phyloP scores from a whole-genome alignment of 2,329 filamentous ascomycete species.

The Beauveria bassiana region DNA sequence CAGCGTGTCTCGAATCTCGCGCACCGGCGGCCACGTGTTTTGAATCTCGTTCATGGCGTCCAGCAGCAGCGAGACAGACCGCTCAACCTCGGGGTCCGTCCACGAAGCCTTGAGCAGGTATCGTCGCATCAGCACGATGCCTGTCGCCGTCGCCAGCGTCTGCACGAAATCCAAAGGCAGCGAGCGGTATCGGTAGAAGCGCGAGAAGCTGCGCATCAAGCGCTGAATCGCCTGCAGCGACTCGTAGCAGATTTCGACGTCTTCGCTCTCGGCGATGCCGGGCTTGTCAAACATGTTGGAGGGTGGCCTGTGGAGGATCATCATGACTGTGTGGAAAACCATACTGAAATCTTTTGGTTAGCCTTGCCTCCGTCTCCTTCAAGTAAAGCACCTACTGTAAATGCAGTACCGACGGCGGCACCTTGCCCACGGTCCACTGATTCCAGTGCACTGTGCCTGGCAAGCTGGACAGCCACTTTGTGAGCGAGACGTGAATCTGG shows the following conservation, averaged over 20 bases:
- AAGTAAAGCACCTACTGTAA: constrained; percentile 29
- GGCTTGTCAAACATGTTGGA: constrained; percentile 33
- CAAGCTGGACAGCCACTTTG: constrained; percentile 37
- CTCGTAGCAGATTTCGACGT: constrained; percentile 42
- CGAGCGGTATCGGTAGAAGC: constrained; percentile 34
- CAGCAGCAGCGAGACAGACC: constrained; percentile 39
- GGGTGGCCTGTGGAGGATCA: constrained; percentile 42
- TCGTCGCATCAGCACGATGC: constrained; percentile 38
- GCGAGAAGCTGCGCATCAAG: constrained; percentile 35
- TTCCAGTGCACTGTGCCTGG: constrained; percentile 43
- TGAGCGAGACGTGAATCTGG: constrained; percentile 38
- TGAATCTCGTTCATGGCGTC: constrained; percentile 46
- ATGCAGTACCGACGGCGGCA: constrained; percentile 38
- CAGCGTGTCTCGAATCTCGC: constrained; percentile 31
- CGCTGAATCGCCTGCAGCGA: constrained; percentile 38
- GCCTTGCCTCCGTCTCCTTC: not conserved
- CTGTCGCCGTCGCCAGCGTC: constrained; percentile 39
- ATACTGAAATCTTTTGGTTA: constrained; percentile 22
- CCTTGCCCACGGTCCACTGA: constrained; percentile 39
- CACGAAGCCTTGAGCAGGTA: constrained; percentile 32
- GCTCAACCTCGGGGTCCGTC: constrained; percentile 38
- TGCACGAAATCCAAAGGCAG: constrained; percentile 42
- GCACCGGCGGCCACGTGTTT: constrained; percentile 38
- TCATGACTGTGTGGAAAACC: constrained; percentile 43
- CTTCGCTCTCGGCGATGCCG: constrained; percentile 32